These are phyloP conservation scores for Tolypocladium pustulatum DNA, from an alignment of 2,329 filamentous ascomycete genomes.

Conservation along the genomic window DNA sequence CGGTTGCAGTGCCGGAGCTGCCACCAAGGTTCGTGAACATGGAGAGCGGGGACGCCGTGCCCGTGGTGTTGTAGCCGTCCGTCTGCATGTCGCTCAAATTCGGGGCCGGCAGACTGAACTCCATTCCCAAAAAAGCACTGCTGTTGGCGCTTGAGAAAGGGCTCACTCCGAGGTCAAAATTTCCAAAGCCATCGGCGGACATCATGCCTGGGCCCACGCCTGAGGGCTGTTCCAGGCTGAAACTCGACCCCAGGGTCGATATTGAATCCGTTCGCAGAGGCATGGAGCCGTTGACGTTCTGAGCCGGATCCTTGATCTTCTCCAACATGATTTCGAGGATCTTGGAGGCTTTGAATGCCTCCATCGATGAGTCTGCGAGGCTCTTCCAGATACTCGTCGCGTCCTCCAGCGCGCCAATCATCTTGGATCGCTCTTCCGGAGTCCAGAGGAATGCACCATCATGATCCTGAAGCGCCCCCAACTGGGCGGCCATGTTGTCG, in stretches of 20 bases:
- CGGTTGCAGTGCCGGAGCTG: constrained; percentile 19
- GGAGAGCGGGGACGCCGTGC: constrained; percentile 34
- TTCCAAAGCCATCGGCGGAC: constrained; percentile 13
- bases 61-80: constrained; percentile 17
- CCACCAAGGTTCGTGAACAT: constrained; percentile 38
- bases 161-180: constrained; percentile 15
- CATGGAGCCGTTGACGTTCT: constrained; percentile 4
- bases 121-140: constrained; percentile 30
- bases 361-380: constrained; percentile 67
- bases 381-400: constrained; percentile 73
- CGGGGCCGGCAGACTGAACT: constrained; percentile 25
- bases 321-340: constrained; percentile 76
- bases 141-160: constrained; percentile 26
- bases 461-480: constrained; percentile 25
- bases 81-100: constrained; percentile 20
- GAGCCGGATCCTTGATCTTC: constrained; percentile 46
- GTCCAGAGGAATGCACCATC: constrained; percentile 46
- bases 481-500: constrained; percentile 38
- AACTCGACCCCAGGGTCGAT: constrained; percentile 23
- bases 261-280: constrained; percentile 10
- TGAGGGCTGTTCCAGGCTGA: constrained; percentile 25
- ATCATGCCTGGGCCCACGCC: constrained; percentile 14
- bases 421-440: constrained; percentile 54
- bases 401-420: constrained; percentile 64
- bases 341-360: constrained; percentile 77